These are phyloP conservation scores for Metarhizium humberi DNA, from an alignment of 2,329 filamentous ascomycete genomes.

Conservation along the genomic window DNA sequence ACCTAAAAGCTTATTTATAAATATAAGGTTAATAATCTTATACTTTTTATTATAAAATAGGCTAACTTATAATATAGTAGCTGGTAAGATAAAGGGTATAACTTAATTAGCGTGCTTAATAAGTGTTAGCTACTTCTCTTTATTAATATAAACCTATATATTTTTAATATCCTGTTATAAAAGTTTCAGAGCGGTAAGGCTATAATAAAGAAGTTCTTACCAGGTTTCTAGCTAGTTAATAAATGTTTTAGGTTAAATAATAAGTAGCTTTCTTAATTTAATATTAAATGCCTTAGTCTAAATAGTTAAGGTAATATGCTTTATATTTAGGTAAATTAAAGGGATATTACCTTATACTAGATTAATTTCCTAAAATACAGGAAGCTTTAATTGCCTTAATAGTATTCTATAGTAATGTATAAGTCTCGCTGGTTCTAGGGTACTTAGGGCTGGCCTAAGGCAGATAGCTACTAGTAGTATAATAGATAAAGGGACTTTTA, in stretches of 20 bases:
- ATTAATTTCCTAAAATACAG: neutral
- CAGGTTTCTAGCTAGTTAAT: neutral
- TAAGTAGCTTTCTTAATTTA: neutral
- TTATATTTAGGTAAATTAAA: slow-evolving; percentile 1
- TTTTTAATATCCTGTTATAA: neutral
- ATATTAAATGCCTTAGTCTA: neutral
- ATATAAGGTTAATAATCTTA: neutral
- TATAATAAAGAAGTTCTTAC: neutral
- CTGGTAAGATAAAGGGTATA: slow-evolving; percentile 2
- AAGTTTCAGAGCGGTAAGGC: neutral
- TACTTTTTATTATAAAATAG: neutral
- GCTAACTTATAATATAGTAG: neutral
- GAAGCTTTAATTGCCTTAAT: neutral
- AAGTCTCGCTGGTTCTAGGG: slow-evolving; percentile 1
- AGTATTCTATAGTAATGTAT: neutral
- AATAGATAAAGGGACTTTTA: no score
- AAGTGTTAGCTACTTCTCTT: neutral
- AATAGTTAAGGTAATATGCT: neutral
- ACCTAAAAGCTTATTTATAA: neutral
- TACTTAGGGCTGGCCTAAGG: neutral
- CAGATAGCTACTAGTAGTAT: neutral
- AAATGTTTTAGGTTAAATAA: neutral
- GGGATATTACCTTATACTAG: neutral
- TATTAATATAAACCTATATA: neutral
- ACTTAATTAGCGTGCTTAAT: neutral